phyloP scores from a whole-genome alignment of 306 rosid species.

The Prosopis cineraria region DNA sequence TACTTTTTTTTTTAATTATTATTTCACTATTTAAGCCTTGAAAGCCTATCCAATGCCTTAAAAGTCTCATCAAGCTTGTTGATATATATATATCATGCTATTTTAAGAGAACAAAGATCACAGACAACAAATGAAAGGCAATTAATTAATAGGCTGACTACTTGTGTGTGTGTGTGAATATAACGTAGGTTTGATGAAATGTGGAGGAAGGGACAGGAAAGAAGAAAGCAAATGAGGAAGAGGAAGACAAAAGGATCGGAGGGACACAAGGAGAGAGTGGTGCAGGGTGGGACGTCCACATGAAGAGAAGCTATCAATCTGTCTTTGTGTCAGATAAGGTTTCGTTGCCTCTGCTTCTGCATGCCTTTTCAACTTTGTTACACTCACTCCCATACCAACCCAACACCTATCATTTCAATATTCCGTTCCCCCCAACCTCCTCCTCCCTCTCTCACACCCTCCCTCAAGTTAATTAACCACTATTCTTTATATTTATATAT shows the following conservation, averaged over 20 bases:
- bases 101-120: slow-evolving; percentile 6
- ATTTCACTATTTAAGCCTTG: neutral
- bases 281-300: slow-evolving; percentile 14
- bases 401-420: neutral
- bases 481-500: no score
- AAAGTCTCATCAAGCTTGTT: no score
- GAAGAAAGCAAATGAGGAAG: neutral
- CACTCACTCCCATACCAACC: slow-evolving; percentile 36
- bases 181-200: no score
- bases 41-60: neutral
- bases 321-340: slow-evolving; percentile 27
- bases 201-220: slow-evolving; percentile 27
- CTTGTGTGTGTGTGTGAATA: no score
- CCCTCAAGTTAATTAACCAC: no score
- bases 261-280: neutral
- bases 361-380: slow-evolving; percentile 17
- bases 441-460: neutral
- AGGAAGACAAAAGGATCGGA: neutral
- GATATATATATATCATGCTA: no score
- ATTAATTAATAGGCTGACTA: slow-evolving; percentile 24
- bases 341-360: slow-evolving; percentile 9
- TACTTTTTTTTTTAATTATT: neutral
- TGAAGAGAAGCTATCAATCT: slow-evolving; percentile 22
- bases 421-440: neutral
- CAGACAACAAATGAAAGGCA: slow-evolving; percentile 27